phyloP scores from a whole-genome alignment of 768 basidiomycete species.

The Saitozyma podzolica region DNA sequence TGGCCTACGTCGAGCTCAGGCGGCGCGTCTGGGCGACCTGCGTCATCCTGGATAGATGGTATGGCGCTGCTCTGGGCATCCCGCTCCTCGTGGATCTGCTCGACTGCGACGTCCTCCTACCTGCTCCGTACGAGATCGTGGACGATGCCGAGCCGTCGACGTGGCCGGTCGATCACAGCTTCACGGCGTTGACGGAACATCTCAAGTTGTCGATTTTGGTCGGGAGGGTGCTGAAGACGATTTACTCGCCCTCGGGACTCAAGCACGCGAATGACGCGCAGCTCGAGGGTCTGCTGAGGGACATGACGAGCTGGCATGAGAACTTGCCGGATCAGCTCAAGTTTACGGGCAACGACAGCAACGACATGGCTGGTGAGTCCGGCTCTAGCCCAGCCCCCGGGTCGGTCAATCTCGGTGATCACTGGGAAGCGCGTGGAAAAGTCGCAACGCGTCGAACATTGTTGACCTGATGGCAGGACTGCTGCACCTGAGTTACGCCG shows the following conservation, averaged over 20 bases:
- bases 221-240: constrained; percentile 85
- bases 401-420: no score
- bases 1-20: constrained; percentile 68
- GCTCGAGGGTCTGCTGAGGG: constrained; percentile 57
- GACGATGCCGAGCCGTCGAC: constrained; percentile 57
- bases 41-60: constrained; percentile 92
- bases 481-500: constrained; percentile 81
- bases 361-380: background rate
- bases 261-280: constrained; percentile 79
- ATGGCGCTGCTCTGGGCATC: constrained; percentile 83
- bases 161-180: constrained; percentile 51
- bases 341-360: constrained; percentile 63
- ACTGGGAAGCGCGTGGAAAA: no score
- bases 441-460: background rate
- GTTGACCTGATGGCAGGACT: constrained; percentile 61
- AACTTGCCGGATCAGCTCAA: constrained; percentile 74
- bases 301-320: constrained; percentile 68
- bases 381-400: no score
- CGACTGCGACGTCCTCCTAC: constrained; percentile 92
- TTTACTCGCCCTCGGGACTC: constrained; percentile 91
- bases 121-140: constrained; percentile 73
- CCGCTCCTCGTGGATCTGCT: constrained; percentile 95
- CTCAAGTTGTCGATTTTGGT: constrained; percentile 87
- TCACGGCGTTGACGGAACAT: constrained; percentile 62
- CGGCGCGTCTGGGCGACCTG: constrained; percentile 92